Conservation (phyloP, 306 rosid species). For the Fagus crenata region DNA sequence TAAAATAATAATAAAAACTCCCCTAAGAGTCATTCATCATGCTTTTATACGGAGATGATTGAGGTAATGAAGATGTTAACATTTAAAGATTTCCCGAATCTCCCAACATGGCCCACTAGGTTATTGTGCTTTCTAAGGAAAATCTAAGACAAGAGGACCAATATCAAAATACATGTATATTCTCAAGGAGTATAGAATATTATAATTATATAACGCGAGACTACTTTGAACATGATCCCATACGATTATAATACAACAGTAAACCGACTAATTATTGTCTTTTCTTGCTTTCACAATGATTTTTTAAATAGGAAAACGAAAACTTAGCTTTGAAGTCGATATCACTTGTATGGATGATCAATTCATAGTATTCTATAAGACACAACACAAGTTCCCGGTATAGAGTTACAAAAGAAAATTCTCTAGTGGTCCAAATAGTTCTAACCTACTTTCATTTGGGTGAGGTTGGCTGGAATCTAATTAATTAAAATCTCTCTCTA, state of each 20-base stretch:
- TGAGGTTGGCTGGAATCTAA: conserved; percentile 5
- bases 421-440: neutral
- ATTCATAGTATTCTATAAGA: too few relatives aligned
- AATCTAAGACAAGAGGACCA: neutral
- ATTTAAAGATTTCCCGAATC: conserved; percentile 6
- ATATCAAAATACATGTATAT: neutral
- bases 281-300: neutral
- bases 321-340: neutral
- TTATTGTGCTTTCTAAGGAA: neutral
- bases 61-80: neutral
- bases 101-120: neutral
- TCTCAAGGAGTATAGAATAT: neutral
- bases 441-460: conserved; percentile 2
- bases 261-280: neutral
- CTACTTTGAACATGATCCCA: neutral
- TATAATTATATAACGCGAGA: neutral
- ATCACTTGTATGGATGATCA: neutral
- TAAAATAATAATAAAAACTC: neutral
- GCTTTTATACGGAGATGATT: conserved; percentile 1
- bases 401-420: neutral
- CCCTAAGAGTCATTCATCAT: neutral
- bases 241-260: neutral
- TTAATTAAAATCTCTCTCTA: neutral
- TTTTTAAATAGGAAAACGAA: neutral
- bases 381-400: neutral